phyloP scores from a whole-genome alignment of 768 basidiomycete species.

The Naganishia friedmannii region DNA sequence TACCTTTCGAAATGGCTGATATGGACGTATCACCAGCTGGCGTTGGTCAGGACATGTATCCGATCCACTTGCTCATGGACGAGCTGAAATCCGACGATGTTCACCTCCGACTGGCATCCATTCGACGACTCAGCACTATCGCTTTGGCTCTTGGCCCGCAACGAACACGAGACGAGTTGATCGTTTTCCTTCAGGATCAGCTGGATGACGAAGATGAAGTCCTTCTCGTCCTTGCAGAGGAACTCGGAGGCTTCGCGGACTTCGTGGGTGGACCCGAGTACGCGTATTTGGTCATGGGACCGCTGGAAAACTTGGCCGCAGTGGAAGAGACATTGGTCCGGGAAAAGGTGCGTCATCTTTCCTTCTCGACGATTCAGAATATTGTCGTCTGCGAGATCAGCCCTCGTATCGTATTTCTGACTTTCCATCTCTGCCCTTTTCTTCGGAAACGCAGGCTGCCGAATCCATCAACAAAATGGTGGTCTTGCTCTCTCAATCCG shows the following conservation, averaged over 20 bases:
- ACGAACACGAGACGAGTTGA: constrained; percentile 89
- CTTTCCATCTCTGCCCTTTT: neutral
- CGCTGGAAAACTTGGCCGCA: constrained; percentile 89
- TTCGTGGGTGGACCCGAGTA: constrained; percentile 86
- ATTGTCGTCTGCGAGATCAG: neutral
- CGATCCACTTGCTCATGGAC: constrained; percentile 96
- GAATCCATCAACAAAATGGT: constrained; percentile 92
- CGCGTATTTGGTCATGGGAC: constrained; percentile 83
- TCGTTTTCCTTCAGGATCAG: constrained; percentile 97
- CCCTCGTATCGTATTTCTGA: neutral
- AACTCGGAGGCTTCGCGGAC: constrained; percentile 88
- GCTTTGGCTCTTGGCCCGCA: constrained; percentile 92
- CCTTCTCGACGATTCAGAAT: neutral
- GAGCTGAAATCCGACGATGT: constrained; percentile 97
- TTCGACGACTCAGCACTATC: constrained; percentile 96
- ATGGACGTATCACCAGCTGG: constrained; percentile 26
- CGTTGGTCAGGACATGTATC: constrained; percentile 64
- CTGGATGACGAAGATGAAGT: constrained; percentile 99
- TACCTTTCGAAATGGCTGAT: constrained; percentile 11
- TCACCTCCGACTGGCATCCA: constrained; percentile 88
- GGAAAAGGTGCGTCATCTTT: constrained; percentile 70
- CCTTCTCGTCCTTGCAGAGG: constrained; percentile 88
- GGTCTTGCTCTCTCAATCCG: constrained; percentile 67
- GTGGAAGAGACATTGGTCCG: constrained; percentile 97
- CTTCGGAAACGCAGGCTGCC: constrained; percentile 64